Conservation (phyloP, 345 rosid species). For the Nasturtium officinale region DNA sequence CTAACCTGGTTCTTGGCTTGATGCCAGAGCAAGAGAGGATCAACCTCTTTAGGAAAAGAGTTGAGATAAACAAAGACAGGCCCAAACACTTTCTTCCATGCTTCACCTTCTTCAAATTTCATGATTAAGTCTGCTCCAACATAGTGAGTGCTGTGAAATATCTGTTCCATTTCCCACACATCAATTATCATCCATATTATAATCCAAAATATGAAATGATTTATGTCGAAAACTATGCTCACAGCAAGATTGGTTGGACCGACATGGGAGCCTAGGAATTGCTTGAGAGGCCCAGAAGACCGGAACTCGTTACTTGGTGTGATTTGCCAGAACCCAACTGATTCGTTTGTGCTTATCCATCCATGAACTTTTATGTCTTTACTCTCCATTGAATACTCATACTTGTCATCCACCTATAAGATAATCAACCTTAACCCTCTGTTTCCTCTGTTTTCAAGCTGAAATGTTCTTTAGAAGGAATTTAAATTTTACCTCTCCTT, state of each 20-base stretch:
- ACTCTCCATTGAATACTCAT: slow-evolving; percentile 72
- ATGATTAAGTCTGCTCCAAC: slow-evolving; percentile 73
- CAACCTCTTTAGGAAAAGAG: slow-evolving; percentile 49
- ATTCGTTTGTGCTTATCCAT: slow-evolving; percentile 72
- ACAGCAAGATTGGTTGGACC: slow-evolving; percentile 91
- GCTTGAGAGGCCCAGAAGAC: slow-evolving; percentile 84
- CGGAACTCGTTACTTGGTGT: slow-evolving; percentile 94
- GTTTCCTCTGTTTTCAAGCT: slow-evolving; percentile 18
- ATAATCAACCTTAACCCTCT: background rate
- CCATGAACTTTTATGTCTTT: slow-evolving; percentile 75
- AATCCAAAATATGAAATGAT: background rate
- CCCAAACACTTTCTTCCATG: slow-evolving; percentile 96
- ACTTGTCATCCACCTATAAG: slow-evolving; percentile 89
- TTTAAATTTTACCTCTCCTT: slow-evolving; percentile 65
- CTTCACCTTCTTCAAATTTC: slow-evolving; percentile 53
- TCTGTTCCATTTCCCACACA: slow-evolving; percentile 46
- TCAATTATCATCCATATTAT: background rate
- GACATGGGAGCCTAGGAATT: slow-evolving; percentile 80
- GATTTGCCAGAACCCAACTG: slow-evolving; percentile 91
- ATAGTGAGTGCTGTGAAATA: slow-evolving; percentile 84
- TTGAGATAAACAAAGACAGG: slow-evolving; percentile 80
- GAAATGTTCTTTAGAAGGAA: background rate
- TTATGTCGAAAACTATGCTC: slow-evolving; percentile 24
- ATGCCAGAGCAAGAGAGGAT: slow-evolving; percentile 69
- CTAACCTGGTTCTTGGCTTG: slow-evolving; percentile 81